phyloP scores from a whole-genome alignment of 2,329 filamentous ascomycete species.

The Fusarium sulawesiense region DNA sequence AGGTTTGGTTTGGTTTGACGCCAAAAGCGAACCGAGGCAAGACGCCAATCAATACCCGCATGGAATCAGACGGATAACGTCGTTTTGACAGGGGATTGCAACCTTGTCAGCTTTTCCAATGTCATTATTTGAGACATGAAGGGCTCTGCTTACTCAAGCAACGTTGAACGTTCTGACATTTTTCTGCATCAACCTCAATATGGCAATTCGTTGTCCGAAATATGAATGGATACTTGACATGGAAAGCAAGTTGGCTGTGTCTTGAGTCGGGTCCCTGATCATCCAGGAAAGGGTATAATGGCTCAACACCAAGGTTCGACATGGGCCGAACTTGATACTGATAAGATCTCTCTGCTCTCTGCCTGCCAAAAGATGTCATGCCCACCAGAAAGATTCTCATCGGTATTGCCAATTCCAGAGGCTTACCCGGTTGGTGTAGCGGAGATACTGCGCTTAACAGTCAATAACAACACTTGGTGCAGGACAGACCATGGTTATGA shows the following conservation, averaged over 20 bases:
- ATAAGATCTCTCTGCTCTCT: slow-evolving; percentile 2
- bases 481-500: slow-evolving; percentile 1
- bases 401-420: slow-evolving; percentile 22
- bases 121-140: not conserved
- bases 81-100: slow-evolving; percentile 21
- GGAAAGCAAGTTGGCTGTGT: not conserved
- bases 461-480: slow-evolving; percentile 9
- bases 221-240: not conserved
- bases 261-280: not conserved
- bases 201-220: slow-evolving; percentile 3
- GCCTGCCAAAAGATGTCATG: slow-evolving; percentile 17
- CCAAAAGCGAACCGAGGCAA: slow-evolving; percentile 20
- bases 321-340: not conserved
- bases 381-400: slow-evolving; percentile 4
- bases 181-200: slow-evolving; percentile 13
- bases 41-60: not conserved
- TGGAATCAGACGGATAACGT: slow-evolving; percentile 14
- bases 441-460: slow-evolving; percentile 28
- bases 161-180: not conserved
- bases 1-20: not conserved
- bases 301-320: slow-evolving; percentile 5
- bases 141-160: slow-evolving; percentile 24
- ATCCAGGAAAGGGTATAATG: slow-evolving; percentile 9
- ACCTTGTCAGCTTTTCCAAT: slow-evolving; percentile 30
- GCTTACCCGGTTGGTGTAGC: slow-evolving; percentile 16